These are phyloP conservation scores for Bruguiera hainesii DNA, from an alignment of 441 rosid species.

Conservation along the genomic window DNA sequence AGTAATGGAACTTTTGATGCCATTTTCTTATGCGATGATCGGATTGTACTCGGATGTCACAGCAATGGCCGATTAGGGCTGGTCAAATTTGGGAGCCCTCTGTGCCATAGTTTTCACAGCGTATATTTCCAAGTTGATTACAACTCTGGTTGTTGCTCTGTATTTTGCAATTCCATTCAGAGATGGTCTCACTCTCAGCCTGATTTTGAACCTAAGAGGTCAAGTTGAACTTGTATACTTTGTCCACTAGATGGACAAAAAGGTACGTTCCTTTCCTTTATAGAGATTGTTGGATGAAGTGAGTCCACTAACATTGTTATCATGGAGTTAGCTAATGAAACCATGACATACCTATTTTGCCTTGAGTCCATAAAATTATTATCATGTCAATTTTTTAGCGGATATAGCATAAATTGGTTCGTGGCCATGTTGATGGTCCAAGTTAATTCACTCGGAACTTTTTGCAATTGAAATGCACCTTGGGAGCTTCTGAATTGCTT, in stretches of 20 bases:
- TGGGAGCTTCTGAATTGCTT: too few relatives aligned
- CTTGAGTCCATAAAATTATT: too few relatives aligned
- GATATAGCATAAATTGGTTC: too few relatives aligned
- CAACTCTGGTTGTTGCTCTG: slow-evolving; percentile 26
- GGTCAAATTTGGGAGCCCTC: slow-evolving; percentile 47
- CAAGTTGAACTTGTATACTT: slow-evolving; percentile 48
- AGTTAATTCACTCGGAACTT: too few relatives aligned
- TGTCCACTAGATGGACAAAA: slow-evolving; percentile 62
- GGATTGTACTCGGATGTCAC: slow-evolving; percentile 49
- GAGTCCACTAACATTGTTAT: too few relatives aligned
- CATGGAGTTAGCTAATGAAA: too few relatives aligned
- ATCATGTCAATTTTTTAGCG: too few relatives aligned
- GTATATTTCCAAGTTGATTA: slow-evolving; percentile 35
- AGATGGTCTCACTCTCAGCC: slow-evolving; percentile 57
- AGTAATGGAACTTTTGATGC: slow-evolving; percentile 51
- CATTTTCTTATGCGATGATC: slow-evolving; percentile 46
- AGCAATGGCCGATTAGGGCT: slow-evolving; percentile 29
- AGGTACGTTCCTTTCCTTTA: slow-evolving; percentile 23
- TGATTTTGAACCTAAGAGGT: slow-evolving; percentile 67
- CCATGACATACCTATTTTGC: too few relatives aligned
- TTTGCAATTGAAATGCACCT: too few relatives aligned
- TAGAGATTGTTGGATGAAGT: not conserved
- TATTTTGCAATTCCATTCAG: slow-evolving; percentile 36
- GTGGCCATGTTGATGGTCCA: too few relatives aligned
- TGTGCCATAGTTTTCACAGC: slow-evolving; percentile 32